Percentiles rank a stretch among this genome's conserved stretches.
Conservation (phyloP, 148 eudicot genomes). For the Rhododendron griersonianum region DNA sequence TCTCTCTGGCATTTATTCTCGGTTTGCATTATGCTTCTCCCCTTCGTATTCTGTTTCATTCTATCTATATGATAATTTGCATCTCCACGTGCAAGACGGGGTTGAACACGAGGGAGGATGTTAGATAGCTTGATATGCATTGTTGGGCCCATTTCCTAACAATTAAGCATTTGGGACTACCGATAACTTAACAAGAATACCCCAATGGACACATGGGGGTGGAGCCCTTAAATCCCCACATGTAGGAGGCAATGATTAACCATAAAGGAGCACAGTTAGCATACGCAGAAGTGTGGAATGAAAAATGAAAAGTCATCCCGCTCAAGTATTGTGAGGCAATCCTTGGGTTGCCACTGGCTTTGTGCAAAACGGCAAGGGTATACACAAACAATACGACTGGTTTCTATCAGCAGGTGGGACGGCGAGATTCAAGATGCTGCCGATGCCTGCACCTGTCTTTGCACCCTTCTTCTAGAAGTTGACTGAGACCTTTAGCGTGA, state of each 20-base stretch:
- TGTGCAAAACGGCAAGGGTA: not conserved
- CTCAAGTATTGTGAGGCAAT: not conserved
- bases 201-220: not conserved
- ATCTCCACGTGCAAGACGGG: not conserved
- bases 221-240: not conserved
- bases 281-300: not conserved
- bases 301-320: not conserved
- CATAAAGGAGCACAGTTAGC: not conserved
- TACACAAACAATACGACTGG: not conserved
- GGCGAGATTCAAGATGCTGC: not conserved
- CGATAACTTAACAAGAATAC: not conserved
- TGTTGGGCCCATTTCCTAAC: not conserved
- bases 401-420: not conserved
- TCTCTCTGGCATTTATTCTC: not conserved
- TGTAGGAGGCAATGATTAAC: not conserved
- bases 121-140: not conserved
- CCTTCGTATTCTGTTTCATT: not conserved
- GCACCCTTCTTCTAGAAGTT: slow-evolving; percentile 4
- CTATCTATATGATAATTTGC: not conserved
- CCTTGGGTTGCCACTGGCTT: not conserved
- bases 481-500: not conserved
- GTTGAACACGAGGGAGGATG: not conserved
- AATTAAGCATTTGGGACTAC: not conserved
- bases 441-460: not conserved
- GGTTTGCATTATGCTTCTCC: not conserved